phyloP scores from a whole-genome alignment of 208 protist genomes.

The Novymonas esmeraldas region DNA sequence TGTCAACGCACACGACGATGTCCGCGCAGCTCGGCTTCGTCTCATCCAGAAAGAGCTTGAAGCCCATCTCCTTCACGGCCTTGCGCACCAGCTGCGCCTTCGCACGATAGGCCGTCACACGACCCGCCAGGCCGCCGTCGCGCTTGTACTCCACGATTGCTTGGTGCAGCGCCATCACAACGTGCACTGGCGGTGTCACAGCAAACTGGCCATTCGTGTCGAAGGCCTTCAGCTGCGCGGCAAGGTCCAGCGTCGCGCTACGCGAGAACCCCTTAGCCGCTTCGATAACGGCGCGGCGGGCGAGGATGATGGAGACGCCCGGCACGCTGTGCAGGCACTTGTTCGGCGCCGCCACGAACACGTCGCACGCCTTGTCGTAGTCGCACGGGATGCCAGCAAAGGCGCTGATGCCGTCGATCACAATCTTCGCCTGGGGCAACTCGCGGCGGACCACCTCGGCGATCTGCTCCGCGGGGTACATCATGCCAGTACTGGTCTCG shows the following conservation, averaged over 20 bases:
- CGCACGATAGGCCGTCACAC: slow-evolving; percentile 49
- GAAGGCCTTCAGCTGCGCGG: slow-evolving; percentile 58
- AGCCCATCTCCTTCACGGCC: slow-evolving; percentile 72
- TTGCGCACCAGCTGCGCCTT: slow-evolving; percentile 62
- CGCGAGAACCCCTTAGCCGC: slow-evolving; percentile 58
- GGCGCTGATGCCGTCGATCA: slow-evolving; percentile 86
- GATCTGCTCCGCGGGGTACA: slow-evolving; percentile 83
- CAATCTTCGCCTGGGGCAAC: slow-evolving; percentile 63
- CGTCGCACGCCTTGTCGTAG: slow-evolving; percentile 63
- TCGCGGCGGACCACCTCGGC: slow-evolving; percentile 45
- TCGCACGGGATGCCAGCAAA: slow-evolving; percentile 79
- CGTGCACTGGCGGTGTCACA: slow-evolving; percentile 85
- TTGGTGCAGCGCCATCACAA: slow-evolving; percentile 80
- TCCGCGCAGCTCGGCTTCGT: slow-evolving; percentile 61
- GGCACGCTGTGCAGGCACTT: slow-evolving; percentile 92
- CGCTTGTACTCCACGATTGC: slow-evolving; percentile 73
- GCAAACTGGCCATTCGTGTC: slow-evolving; percentile 76
- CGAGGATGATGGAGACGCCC: slow-evolving; percentile 79
- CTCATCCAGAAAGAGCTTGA: slow-evolving; percentile 72
- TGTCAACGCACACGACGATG: slow-evolving; percentile 85
- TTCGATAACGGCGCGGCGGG: slow-evolving; percentile 42
- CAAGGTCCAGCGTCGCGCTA: slow-evolving; percentile 75
- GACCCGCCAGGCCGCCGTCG: slow-evolving; percentile 66
- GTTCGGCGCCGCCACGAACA: slow-evolving; percentile 81
- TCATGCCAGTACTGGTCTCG: slow-evolving; percentile 90